Evolutionary conservation across 2,329 filamentous ascomycete genomes (phyloP).

Genomic region (Ophiostoma pallidulum): DNA sequence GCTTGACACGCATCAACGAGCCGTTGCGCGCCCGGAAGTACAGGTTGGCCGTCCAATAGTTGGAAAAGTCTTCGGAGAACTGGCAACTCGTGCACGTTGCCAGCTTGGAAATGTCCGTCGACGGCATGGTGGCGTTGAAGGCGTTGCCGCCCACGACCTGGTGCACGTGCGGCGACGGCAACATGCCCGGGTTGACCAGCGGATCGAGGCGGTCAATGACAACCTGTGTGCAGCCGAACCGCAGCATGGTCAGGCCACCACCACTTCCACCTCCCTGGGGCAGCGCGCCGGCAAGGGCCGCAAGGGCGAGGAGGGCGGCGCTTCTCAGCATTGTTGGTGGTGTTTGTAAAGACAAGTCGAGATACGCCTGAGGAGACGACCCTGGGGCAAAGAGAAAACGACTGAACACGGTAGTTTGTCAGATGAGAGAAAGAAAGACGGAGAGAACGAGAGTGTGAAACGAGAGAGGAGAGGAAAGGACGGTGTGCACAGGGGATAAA

Average conservation of each 20-base stretch:
- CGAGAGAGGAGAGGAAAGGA: background rate
- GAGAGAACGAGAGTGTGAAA: background rate
- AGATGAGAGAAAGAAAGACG: background rate
- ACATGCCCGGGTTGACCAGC: conserved; percentile 15
- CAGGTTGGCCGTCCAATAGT: conserved; percentile 16
- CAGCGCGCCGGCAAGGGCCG: conserved; percentile 3
- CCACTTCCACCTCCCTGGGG: conserved; percentile 11
- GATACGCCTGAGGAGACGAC: too few species aligned
- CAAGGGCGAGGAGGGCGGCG: conserved; percentile 5
- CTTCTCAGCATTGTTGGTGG: conserved; percentile 6
- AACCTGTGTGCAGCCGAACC: conserved; percentile 14
- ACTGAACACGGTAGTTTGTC: too few species aligned
- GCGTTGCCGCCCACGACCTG: conserved; percentile 16
- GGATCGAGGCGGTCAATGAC: conserved; percentile 16
- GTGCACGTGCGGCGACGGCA: conserved; percentile 14
- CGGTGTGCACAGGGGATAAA: background rate
- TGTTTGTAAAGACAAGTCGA: too few species aligned
- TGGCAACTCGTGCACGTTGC: conserved; percentile 14
- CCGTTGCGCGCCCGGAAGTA: conserved; percentile 25
- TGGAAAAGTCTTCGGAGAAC: conserved; percentile 13
- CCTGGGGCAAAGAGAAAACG: too few species aligned
- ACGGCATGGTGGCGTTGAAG: conserved; percentile 13
- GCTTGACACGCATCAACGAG: conserved; percentile 28
- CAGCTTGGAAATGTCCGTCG: conserved; percentile 3
- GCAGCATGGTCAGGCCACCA: conserved; percentile 14